Percentiles rank a stretch among this genome's conserved stretches.
Evolutionary conservation across 371 early-diverging fungal species (phyloP).

Genomic region (Smittium culicis): DNA sequence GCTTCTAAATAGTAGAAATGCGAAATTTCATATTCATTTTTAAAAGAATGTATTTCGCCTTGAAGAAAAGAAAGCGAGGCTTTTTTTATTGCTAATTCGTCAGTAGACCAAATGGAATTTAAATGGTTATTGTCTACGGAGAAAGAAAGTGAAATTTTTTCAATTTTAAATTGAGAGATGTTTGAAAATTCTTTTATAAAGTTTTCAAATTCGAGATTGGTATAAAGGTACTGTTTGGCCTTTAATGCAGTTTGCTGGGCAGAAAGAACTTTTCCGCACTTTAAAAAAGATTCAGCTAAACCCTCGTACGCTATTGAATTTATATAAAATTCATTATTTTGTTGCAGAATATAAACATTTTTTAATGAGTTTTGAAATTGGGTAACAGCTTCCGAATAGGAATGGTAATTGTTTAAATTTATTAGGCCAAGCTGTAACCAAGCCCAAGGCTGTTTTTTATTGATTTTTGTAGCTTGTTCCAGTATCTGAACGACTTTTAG

Average conservation of each 20-base stretch:
- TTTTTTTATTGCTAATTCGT: neutral
- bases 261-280: neutral
- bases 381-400: neutral
- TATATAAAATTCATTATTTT: neutral
- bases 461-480: neutral
- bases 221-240: no score
- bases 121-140: neutral
- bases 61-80: neutral
- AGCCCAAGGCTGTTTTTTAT: conserved; percentile 7
- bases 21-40: neutral
- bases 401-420: neutral
- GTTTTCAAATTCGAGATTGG: no score
- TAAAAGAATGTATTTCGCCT: neutral
- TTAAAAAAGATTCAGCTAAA: neutral
- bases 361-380: neutral
- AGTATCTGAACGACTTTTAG: neutral
- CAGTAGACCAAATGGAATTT: neutral
- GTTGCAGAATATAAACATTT: neutral
- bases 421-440: neutral
- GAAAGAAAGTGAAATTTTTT: no score
- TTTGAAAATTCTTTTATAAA: no score
- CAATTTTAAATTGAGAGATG: no score
- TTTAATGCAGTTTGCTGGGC: neutral
- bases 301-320: neutral
- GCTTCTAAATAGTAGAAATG: neutral